phyloP scores from a whole-genome alignment of 129 eudicot genomes.

The Smallanthus sonchifolius region DNA sequence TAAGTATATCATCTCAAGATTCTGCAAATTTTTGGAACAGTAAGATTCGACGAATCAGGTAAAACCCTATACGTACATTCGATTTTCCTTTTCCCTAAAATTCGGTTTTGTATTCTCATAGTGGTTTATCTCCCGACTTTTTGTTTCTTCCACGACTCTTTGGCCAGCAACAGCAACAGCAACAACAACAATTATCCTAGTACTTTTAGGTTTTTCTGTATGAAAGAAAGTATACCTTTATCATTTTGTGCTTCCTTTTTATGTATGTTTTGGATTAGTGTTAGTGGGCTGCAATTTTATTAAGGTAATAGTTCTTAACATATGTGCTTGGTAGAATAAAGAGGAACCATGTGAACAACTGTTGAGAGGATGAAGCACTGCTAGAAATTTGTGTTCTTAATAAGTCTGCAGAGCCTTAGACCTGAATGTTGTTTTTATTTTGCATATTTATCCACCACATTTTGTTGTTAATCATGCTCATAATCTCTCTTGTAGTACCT shows the following conservation, averaged over 20 bases:
- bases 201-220: slow-evolving; percentile 19
- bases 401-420: too few relatives aligned
- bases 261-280: not conserved
- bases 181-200: not conserved
- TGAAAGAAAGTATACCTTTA: too few relatives aligned
- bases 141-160: too few relatives aligned
- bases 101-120: too few relatives aligned
- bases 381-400: not conserved
- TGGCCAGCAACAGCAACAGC: not conserved
- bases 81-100: too few relatives aligned
- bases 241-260: not conserved
- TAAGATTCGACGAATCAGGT: too few relatives aligned
- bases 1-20: too few relatives aligned
- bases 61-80: too few relatives aligned
- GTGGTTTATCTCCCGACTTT: too few relatives aligned
- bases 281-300: not conserved
- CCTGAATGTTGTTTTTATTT: not conserved
- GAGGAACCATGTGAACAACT: not conserved
- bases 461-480: not conserved
- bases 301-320: not conserved
- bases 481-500: not conserved
- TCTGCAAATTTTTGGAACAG: too few relatives aligned
- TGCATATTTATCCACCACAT: not conserved
- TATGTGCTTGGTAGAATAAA: slow-evolving; percentile 7
- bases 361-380: not conserved